These are phyloP conservation scores for Schoenoplectus tabernaemontani DNA, from an alignment of 202 grass and related monocot species.

Conservation along the genomic window DNA sequence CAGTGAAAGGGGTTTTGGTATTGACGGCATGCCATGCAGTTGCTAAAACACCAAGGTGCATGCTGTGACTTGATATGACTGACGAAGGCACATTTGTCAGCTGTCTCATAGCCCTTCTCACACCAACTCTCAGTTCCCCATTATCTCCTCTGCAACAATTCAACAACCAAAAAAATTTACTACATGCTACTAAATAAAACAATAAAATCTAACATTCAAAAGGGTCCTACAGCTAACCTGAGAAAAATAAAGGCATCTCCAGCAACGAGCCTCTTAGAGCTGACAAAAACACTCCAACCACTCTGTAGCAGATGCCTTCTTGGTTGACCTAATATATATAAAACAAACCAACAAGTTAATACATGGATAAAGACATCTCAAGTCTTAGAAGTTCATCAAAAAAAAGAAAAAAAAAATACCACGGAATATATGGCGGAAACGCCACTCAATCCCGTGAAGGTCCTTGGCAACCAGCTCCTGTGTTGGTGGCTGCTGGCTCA, in stretches of 20 bases:
- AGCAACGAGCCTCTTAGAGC: slow-evolving; percentile 96
- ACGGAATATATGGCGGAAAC: slow-evolving; percentile 94
- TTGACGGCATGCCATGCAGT: slow-evolving; percentile 94
- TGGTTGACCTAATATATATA: slow-evolving; percentile 60
- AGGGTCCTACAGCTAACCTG: slow-evolving; percentile 35
- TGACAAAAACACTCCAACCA: slow-evolving; percentile 98
- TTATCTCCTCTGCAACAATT: slow-evolving; percentile 62
- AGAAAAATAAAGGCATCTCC: slow-evolving; percentile 98
- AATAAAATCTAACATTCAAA: neutral
- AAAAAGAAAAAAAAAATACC: slow-evolving; percentile 33
- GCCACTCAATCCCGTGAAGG: slow-evolving; percentile 88
- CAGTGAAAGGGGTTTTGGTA: slow-evolving; percentile 85
- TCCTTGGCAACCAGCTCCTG: slow-evolving; percentile 87
- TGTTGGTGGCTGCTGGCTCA: slow-evolving; percentile 74
- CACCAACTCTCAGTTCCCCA: slow-evolving; percentile 79
- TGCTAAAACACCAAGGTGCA: slow-evolving; percentile 95
- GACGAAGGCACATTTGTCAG: slow-evolving; percentile 81
- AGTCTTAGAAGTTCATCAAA: neutral
- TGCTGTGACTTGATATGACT: slow-evolving; percentile 96
- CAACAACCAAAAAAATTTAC: neutral
- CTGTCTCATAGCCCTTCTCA: slow-evolving; percentile 92
- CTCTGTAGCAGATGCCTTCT: slow-evolving; percentile 97
- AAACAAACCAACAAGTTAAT: slow-evolving; percentile 14
- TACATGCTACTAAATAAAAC: neutral
- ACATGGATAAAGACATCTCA: neutral